Percentiles rank a stretch among this genome's conserved stretches.
Conservation (phyloP, 805 yeast species). For the Candida coleopterorum region DNA sequence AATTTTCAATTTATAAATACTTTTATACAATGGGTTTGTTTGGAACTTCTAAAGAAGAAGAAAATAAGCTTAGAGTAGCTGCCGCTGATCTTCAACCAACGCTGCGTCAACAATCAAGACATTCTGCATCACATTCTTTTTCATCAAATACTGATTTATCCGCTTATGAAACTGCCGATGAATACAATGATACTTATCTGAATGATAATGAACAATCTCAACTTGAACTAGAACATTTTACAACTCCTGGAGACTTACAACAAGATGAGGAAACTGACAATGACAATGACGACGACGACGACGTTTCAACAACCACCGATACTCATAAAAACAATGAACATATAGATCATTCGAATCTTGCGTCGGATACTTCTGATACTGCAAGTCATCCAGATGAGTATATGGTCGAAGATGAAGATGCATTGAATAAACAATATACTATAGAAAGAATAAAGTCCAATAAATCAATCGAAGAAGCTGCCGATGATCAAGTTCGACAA, state of each 20-base stretch:
- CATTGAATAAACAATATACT: conserved; percentile 13
- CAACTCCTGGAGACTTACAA: neutral
- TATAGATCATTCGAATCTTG: neutral
- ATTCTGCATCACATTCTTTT: conserved; percentile 7
- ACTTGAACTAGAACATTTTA: too few species aligned
- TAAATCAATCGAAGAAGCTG: conserved; percentile 16
- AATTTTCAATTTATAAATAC: neutral
- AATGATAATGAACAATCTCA: neutral
- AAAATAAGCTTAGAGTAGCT: conserved; percentile 21
- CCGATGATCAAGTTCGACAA: conserved; percentile 11
- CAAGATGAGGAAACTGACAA: neutral
- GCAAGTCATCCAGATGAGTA: neutral
- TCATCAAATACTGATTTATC: conserved; percentile 22
- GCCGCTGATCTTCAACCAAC: neutral
- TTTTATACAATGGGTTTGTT: conserved; percentile 31
- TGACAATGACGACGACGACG: conserved; percentile 2
- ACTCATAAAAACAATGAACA: neutral
- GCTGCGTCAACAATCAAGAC: neutral
- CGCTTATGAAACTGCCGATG: conserved; percentile 34
- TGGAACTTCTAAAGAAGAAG: conserved; percentile 30
- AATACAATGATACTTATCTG: conserved; percentile 9
- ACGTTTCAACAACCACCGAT: too few species aligned
- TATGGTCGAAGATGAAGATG: conserved; percentile 11
- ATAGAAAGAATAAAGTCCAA: conserved; percentile 16
- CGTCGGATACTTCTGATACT: neutral